Base-by-base conservation (phyloP, 768 basidiomycete genomes). In the Tulasnella sp. region DNA sequence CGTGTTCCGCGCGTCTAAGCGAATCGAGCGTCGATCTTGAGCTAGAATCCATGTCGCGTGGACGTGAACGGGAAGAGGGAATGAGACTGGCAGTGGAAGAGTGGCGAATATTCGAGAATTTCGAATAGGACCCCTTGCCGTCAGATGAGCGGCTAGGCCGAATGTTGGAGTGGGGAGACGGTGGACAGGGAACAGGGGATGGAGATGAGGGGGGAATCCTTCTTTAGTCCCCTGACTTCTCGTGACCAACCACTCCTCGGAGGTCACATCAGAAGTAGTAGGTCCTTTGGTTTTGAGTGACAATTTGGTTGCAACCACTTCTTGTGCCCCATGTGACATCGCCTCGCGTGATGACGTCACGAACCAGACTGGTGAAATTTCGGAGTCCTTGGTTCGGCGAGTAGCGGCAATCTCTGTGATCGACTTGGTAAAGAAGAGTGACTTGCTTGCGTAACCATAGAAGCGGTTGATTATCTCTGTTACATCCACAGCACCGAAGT, bases 381-480 rank as follows among this genome's bases (percentile, higher is more conserved):
- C 18, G 27, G 2, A 42, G 40, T 31, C 19, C 7, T 2, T 1
- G 42, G 40, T 46, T 6, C 74, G 74, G 42, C 42, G 16, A 5
- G 8, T 18, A 10, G 76, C 76, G 7, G 48, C n/a, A 24, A 77
- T 58, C 36, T 58, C n/a, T n/a, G 16, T 48, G 2, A 77, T 12
- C 3, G 58, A 62, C 24, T 42, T 44, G 18, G 76, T 48, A 38
- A 77, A 77, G 76, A 77, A 77, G 7, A 77, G 52, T 2, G 76
- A 77, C 5, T 34, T 8, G 14, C 56, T 71, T 2, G 76, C 76
- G 16, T 77, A 56, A 8, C n/a, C 76, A 38, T 34, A 58, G 62
- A 77, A 77, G 58, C 58, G 58, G 58, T 62, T 62, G 58, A 62
- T 62, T 3, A 24, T 31, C 18, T 62, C 24, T 62, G 58, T 14